Base-by-base conservation (phyloP, 805 yeast species). In the Spathaspora passalidarum region DNA sequence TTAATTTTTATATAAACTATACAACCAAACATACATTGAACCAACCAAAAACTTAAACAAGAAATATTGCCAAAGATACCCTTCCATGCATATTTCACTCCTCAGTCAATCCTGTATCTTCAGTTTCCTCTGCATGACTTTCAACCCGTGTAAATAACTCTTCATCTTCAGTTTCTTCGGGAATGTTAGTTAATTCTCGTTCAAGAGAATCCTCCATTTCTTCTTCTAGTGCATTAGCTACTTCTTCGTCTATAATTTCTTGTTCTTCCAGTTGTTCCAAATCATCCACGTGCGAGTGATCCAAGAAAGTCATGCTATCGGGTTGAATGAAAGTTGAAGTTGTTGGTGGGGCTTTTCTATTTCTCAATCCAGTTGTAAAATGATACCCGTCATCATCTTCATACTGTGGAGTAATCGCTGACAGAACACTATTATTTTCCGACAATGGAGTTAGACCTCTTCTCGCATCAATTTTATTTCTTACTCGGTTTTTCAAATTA, bases 371-470 rank as follows among this genome's bases (percentile, higher is more conserved):
- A 13, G 41, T 17, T 16, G 49, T 18, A 25, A 45, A 49, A 10
- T 40, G 23, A 41, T 49, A 49, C n/a, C 52, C 52, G 44, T 49
- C 52, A 36, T 49, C 52, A 38, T 49, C 46, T 47, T 45, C 48
- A 20, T 45, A 45, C 13, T 29, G 34, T 11, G 29, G 29, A 25
- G 29, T 25, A 10, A 25, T 4, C 9, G n/a, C 29, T 10, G 29
- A 25, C 9, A n/a, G 13, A 4, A 25, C 29, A 25, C 25, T 22
- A 22, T 9, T 22, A 6, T 25, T 25, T 10, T 25, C 29, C 9
- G 29, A 25, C 29, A 10, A 10, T 22, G 22, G 25, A 14, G 38
- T 13, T n/a, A 18, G 9, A 25, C 42, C 44, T 9, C 39, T 32
- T 18, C 42, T 41, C 10, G 21, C 19, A 6, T 36, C 21, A 3